phyloP scores from a whole-genome alignment of 2,329 filamentous ascomycete genomes.

The Botryosphaeria dothidea region DNA sequence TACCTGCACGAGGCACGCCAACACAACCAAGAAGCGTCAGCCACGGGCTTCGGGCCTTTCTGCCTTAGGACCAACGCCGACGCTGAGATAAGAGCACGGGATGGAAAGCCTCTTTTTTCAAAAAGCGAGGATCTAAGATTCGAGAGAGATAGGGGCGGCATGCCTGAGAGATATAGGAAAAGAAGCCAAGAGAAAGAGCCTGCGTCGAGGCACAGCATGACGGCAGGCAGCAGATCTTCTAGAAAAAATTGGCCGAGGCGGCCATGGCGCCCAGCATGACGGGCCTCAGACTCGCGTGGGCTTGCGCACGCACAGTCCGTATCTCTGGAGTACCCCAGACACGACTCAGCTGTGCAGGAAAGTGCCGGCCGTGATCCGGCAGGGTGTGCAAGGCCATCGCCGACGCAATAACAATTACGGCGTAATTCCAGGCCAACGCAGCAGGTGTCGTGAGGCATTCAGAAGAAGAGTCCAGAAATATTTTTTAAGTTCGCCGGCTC shows the following conservation, averaged over 20 bases:
- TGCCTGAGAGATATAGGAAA: neutral
- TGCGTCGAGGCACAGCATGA: neutral
- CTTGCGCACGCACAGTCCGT: neutral
- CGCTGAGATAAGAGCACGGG: neutral
- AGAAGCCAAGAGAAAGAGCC: neutral
- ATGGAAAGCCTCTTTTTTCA: too few relatives aligned
- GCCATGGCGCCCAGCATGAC: neutral
- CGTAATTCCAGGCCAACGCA: neutral
- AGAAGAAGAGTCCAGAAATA: too few relatives aligned
- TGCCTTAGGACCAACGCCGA: neutral
- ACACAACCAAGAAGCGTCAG: neutral
- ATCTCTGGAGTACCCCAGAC: conserved; percentile 14
- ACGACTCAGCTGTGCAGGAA: neutral
- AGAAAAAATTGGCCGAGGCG: neutral
- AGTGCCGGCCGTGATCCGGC: neutral
- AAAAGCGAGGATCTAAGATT: neutral
- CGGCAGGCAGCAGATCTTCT: neutral
- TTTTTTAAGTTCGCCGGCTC: neutral
- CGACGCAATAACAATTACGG: conserved; percentile 6
- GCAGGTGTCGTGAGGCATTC: too few relatives aligned
- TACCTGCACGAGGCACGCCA: conserved; percentile 1
- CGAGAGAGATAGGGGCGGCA: neutral
- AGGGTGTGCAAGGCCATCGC: neutral
- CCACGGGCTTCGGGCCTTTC: neutral
- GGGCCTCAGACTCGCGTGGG: neutral